These are phyloP conservation scores for Aspergillus indologenus DNA, from an alignment of 495 filamentous ascomycete genomes.

Conservation along the genomic window DNA sequence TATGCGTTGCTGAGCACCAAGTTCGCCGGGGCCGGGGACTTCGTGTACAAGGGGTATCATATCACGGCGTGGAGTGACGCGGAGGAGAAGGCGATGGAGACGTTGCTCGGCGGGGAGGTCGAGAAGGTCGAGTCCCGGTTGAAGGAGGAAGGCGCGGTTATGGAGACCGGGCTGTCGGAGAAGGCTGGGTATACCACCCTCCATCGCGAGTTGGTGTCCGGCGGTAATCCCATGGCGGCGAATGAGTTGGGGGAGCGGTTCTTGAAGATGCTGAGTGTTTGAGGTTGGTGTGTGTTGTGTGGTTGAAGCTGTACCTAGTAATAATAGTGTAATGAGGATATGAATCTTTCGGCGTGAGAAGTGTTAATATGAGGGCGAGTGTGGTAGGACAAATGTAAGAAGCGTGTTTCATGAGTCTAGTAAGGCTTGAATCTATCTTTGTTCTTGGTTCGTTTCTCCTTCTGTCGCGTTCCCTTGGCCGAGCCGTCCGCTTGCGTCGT, in stretches of 20 bases:
- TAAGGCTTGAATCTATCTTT: constrained; percentile 46
- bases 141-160: constrained; percentile 26
- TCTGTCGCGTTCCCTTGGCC: constrained; percentile 26
- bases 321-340: background rate
- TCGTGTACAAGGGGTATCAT: constrained; percentile 36
- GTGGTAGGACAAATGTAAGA: too few species aligned
- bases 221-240: constrained; percentile 32
- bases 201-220: constrained; percentile 27
- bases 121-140: constrained; percentile 29
- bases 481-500: constrained; percentile 19
- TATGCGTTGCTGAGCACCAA: constrained; percentile 40
- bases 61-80: constrained; percentile 32
- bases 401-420: constrained; percentile 15
- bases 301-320: background rate
- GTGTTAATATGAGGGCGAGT: too few species aligned
- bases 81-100: constrained; percentile 36
- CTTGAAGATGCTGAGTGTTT: constrained; percentile 32
- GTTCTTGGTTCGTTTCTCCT: constrained; percentile 37
- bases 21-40: constrained; percentile 24
- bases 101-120: constrained; percentile 27
- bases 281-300: background rate
- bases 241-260: constrained; percentile 30
- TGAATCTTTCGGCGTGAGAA: background rate
- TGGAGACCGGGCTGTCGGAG: constrained; percentile 26
- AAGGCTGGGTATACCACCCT: constrained; percentile 29